A percentile compares a stretch with the other conserved stretches of the same genome.
Conservation (phyloP, 1,284 basidiomycete species). For the Serendipita sp. region DNA sequence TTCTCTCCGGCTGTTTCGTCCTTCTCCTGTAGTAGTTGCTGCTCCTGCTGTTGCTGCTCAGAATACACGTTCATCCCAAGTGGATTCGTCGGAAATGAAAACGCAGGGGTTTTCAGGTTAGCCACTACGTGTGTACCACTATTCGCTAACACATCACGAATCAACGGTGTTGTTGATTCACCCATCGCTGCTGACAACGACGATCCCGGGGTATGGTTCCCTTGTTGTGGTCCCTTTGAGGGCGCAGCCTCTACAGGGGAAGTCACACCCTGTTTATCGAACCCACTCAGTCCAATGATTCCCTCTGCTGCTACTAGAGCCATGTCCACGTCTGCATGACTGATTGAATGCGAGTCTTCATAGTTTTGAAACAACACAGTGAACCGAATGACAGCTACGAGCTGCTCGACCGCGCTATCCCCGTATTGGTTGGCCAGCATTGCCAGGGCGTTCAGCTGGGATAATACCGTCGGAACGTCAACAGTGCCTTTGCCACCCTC, state of each 20-base stretch:
- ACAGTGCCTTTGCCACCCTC: background rate
- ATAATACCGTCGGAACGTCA: background rate
- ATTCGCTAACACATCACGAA: background rate
- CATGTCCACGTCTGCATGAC: background rate
- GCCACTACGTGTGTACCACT: background rate
- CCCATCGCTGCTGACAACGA: no score
- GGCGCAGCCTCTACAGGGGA: background rate
- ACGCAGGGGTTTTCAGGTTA: background rate
- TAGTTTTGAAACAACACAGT: background rate
- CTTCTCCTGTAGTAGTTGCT: background rate
- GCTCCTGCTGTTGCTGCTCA: background rate
- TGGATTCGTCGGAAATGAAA: slow-evolving; percentile 2
- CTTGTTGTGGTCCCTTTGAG: no score
- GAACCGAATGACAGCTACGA: background rate
- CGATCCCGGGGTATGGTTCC: background rate
- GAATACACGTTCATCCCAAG: slow-evolving; percentile 2
- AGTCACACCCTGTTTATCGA: background rate
- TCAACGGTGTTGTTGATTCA: background rate
- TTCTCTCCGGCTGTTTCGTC: background rate
- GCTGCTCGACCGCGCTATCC: background rate
- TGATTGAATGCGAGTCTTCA: background rate
- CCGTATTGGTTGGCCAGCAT: background rate
- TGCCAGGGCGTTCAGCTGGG: background rate
- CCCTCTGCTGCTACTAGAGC: background rate
- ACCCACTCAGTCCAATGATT: background rate